Evolutionary conservation across 768 basidiomycete genomes (phyloP).

Genomic region (Hygrophoropsis aurantiaca): DNA sequence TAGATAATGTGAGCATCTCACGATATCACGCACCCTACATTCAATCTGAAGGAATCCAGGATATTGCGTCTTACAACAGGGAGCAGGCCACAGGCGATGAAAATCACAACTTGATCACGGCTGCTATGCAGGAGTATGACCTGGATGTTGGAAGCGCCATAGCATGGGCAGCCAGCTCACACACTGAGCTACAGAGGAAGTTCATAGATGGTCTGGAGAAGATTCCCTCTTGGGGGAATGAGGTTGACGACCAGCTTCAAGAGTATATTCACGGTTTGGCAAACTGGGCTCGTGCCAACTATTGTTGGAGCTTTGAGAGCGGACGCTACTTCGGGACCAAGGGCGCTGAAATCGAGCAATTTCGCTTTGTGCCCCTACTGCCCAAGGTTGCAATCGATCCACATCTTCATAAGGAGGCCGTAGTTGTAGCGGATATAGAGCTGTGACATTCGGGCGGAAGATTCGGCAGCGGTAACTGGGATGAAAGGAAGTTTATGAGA

Average conservation of each 20-base stretch:
- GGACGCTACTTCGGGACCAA: conserved; percentile 29
- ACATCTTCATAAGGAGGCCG: background rate
- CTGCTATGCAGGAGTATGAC: conserved; percentile 29
- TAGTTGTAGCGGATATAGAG: too few relatives aligned
- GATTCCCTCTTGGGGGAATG: conserved; percentile 27
- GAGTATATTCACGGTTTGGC: conserved; percentile 24
- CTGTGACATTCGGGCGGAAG: too few relatives aligned
- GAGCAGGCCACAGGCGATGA: conserved; percentile 35
- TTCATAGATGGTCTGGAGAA: conserved; percentile 20
- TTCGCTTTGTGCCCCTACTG: conserved; percentile 11
- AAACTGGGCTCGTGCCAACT: conserved; percentile 24
- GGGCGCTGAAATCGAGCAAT: conserved; percentile 22
- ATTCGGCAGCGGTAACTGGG: too few relatives aligned
- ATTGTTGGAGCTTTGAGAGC: conserved; percentile 31
- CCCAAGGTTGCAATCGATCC: background rate
- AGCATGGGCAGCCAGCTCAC: conserved; percentile 17
- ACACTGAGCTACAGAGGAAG: conserved; percentile 8
- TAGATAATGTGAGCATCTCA: conserved; percentile 18
- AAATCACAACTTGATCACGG: conserved; percentile 33
- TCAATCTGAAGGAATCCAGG: conserved; percentile 20
- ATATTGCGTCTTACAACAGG: conserved; percentile 35
- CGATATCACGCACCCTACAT: background rate
- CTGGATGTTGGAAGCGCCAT: conserved; percentile 28
- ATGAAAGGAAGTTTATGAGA: too few relatives aligned
- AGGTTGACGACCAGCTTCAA: conserved; percentile 22